Conservation (phyloP, 2,329 filamentous ascomycete genomes). For the Cercospora zeae-maydis region DNA sequence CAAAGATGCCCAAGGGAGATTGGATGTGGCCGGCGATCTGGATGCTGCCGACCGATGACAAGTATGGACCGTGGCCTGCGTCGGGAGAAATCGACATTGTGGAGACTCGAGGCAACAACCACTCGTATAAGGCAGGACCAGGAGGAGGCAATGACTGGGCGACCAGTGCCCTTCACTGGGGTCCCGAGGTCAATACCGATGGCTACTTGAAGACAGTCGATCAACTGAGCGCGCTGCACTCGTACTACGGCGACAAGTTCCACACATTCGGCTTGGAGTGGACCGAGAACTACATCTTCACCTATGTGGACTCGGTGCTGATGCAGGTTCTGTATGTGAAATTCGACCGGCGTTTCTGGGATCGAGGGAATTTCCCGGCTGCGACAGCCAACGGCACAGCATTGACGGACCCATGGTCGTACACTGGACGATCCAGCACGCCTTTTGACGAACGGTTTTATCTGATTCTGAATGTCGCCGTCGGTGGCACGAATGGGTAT, state of each 20-base stretch:
- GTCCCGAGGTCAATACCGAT: slow-evolving; percentile 67
- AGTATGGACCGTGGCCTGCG: slow-evolving; percentile 72
- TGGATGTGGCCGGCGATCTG: slow-evolving; percentile 93
- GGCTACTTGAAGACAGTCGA: slow-evolving; percentile 81
- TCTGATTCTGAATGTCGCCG: slow-evolving; percentile 42
- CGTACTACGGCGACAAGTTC: slow-evolving; percentile 64
- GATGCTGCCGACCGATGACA: slow-evolving; percentile 73
- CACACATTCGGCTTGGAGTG: slow-evolving; percentile 82
- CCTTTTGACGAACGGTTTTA: slow-evolving; percentile 44
- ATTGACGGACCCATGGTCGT: slow-evolving; percentile 38
- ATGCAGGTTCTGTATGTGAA: slow-evolving; percentile 75
- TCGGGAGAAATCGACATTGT: slow-evolving; percentile 83
- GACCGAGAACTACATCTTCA: slow-evolving; percentile 85
- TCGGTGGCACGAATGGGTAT: slow-evolving; percentile 58
- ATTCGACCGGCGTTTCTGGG: slow-evolving; percentile 40
- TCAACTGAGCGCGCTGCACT: slow-evolving; percentile 70
- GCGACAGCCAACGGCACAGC: slow-evolving; percentile 37
- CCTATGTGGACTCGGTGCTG: slow-evolving; percentile 76
- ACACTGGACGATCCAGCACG: slow-evolving; percentile 37
- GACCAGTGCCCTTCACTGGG: slow-evolving; percentile 78
- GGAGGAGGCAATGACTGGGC: slow-evolving; percentile 79
- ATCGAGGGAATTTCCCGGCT: slow-evolving; percentile 38
- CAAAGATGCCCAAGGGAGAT: slow-evolving; percentile 71
- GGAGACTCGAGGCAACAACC: slow-evolving; percentile 79
- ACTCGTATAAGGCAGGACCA: slow-evolving; percentile 54